Percentiles rank a stretch among this genome's conserved stretches.
phyloP scores from a whole-genome alignment of 805 yeast species.

The Jamesozyma piceae region DNA sequence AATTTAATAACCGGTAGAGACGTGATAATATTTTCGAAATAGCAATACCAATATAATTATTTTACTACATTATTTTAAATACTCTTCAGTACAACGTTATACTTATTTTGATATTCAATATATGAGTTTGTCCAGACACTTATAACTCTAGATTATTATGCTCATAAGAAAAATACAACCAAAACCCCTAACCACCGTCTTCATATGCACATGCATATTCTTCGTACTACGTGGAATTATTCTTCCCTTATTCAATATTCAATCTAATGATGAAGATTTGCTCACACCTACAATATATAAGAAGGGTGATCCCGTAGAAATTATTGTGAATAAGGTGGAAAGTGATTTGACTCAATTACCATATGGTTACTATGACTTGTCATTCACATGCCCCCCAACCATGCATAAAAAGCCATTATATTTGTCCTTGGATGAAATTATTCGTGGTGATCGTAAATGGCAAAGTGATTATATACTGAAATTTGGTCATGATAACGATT shows the following conservation, averaged over 20 bases:
- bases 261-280: conserved; percentile 13
- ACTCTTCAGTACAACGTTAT: too few species aligned
- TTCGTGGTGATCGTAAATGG: conserved; percentile 75
- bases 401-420: conserved; percentile 48
- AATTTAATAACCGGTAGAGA: too few species aligned
- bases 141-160: not conserved
- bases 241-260: not conserved
- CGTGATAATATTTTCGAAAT: too few species aligned
- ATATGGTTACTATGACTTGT: conserved; percentile 64
- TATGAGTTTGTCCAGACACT: not conserved
- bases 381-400: conserved; percentile 70
- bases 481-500: conserved; percentile 57
- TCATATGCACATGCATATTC: not conserved
- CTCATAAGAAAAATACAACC: not conserved
- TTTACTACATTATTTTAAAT: too few species aligned
- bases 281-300: conserved; percentile 30
- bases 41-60: too few species aligned
- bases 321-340: conserved; percentile 68
- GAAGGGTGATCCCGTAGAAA: conserved; percentile 53
- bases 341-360: conserved; percentile 68
- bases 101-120: not conserved
- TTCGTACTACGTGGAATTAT: not conserved
- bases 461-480: conserved; percentile 57
- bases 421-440: conserved; percentile 63
- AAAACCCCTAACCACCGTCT: not conserved